Percentiles rank a stretch among this genome's conserved stretches.
These are phyloP conservation scores for Mortierella polycephala DNA, from an alignment of 371 early-diverging fungal species.

Conservation along the genomic window DNA sequence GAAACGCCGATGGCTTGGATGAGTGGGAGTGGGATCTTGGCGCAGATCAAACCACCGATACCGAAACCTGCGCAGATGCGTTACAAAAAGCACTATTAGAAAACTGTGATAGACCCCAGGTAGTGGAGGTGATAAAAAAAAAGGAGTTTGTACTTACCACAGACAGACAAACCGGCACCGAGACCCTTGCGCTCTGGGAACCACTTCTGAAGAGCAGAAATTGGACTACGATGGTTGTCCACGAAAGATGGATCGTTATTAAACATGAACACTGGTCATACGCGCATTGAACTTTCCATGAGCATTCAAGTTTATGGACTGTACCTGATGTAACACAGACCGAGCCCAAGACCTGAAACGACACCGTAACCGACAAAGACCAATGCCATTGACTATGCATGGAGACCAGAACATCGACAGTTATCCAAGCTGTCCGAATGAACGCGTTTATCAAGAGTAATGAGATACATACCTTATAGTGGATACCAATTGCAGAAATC, in stretches of 20 bases:
- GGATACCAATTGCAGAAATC: constrained; percentile 66
- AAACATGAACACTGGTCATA: background rate
- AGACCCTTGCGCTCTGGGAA: constrained; percentile 67
- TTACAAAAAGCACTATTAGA: background rate
- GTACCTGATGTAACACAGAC: constrained; percentile 67
- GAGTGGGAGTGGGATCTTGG: constrained; percentile 65
- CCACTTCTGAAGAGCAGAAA: constrained; percentile 70
- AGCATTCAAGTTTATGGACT: no score
- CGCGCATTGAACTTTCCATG: background rate
- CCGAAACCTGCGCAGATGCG: constrained; percentile 61
- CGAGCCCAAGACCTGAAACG: constrained; percentile 72
- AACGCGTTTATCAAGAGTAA: background rate
- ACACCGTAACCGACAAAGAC: constrained; percentile 75
- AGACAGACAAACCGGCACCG: constrained; percentile 70
- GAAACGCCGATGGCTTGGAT: constrained; percentile 62
- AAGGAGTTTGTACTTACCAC: constrained; percentile 48
- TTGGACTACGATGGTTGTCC: constrained; percentile 53
- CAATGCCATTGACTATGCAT: constrained; percentile 57
- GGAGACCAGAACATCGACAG: background rate
- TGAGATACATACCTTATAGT: constrained; percentile 52
- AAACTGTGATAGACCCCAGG: background rate
- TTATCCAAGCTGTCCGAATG: background rate
- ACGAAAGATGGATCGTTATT: background rate
- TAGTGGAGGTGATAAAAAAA: background rate
- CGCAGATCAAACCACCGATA: constrained; percentile 72